Base-by-base conservation (phyloP, 257 asterid species). In the Solanum bulbocastanum region DNA sequence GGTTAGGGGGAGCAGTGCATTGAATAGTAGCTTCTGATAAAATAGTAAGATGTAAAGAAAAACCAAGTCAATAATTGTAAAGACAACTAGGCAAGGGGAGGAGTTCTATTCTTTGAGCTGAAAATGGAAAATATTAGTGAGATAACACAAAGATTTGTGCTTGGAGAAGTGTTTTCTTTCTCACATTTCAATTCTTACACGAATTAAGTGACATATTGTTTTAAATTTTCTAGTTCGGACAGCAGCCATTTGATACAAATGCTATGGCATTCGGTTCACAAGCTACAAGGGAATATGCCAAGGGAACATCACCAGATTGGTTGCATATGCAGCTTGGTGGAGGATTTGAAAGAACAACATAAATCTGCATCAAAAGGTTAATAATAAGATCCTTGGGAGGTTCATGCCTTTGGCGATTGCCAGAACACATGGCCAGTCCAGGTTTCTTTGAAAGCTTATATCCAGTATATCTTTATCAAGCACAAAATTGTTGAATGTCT, bases 251-350 rank as follows among this genome's bases (percentile, higher is more conserved):
- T 87, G 94, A 94, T 76, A 40, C 83, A 76, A 76, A 76, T 23
- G 83, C 83, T n/a, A 40, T 76, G 83, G 23, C 60, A 40, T 40
- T 39, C 22, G 12, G 88, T 27, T 83, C 96, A 89, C 97, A 92
- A 88, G 84, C 89, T 88, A 73, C 90, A 12, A 88, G 93, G 76
- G 96, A 93, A 73, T 94, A 90, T 52, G 89, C 68, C 4, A 89
- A 93, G 89, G 91, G 90, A 30, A 87, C 95, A 27, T 91, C 95
- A 30, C 92, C 95, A 37, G 95, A 92, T 56, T 92, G 97, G 97
- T 91, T 93, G 8, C 97, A 94, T 71, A 92, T 94, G 94, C 97
- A 94, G 91, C 90, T 92, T 86, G 97, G 97, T 32, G 92, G 97
- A 20, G 92, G 94, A 49, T 92, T 94, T 87, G 93, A 91, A 88